phyloP scores from a whole-genome alignment of 2,329 filamentous ascomycete species.

The Pseudopyricularia javanii region DNA sequence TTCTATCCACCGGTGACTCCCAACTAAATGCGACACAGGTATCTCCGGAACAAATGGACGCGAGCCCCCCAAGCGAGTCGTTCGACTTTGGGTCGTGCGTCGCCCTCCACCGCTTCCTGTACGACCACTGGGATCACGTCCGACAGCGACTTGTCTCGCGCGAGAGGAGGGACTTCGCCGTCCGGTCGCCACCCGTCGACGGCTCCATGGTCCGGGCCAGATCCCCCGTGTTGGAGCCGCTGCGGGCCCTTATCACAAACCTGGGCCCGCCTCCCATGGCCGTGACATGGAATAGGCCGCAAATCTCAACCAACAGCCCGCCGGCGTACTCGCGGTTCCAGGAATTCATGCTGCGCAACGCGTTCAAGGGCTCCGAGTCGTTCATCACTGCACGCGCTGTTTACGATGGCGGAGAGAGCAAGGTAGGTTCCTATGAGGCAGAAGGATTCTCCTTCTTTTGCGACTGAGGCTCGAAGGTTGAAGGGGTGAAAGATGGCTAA shows the following conservation, averaged over 20 bases:
- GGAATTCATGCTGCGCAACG: conserved; percentile 61
- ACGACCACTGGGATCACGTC: conserved; percentile 61
- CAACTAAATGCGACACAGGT: conserved; percentile 13
- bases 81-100: conserved; percentile 64
- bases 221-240: conserved; percentile 45
- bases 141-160: conserved; percentile 49
- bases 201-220: conserved; percentile 37
- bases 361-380: conserved; percentile 52
- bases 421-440: conserved; percentile 23
- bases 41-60: conserved; percentile 32
- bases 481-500: too few species aligned
- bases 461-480: too few species aligned
- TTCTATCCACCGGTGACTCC: too few species aligned
- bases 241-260: conserved; percentile 51
- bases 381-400: conserved; percentile 52
- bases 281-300: conserved; percentile 57
- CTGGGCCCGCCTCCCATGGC: conserved; percentile 56
- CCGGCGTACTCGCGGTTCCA: conserved; percentile 57
- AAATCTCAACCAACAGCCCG: conserved; percentile 50
- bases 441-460: neutral
- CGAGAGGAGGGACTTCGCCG: conserved; percentile 41
- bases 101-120: conserved; percentile 54
- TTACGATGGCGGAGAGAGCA: conserved; percentile 60
- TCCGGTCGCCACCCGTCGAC: conserved; percentile 30
- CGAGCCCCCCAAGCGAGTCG: conserved; percentile 29